phyloP scores from a whole-genome alignment of 345 rosid species.

The Populus davidiana region DNA sequence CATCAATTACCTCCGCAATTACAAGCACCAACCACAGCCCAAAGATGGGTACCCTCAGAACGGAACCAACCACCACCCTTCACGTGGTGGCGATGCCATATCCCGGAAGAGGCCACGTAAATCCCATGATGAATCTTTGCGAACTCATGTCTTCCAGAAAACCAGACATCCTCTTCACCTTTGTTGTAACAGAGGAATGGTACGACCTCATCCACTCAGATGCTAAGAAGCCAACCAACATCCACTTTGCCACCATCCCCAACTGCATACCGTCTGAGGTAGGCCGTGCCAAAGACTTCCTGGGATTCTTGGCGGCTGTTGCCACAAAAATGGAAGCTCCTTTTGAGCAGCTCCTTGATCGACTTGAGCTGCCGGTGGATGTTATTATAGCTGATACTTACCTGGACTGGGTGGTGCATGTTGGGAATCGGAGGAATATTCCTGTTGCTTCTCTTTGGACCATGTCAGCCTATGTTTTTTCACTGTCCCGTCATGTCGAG shows the following conservation, averaged over 20 bases:
- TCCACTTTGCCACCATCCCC: conserved; percentile 18
- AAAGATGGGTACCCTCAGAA: not conserved
- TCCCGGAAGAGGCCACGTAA: conserved; percentile 23
- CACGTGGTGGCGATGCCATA: conserved; percentile 16
- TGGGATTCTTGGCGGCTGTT: conserved; percentile 19
- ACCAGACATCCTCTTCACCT: conserved; percentile 3
- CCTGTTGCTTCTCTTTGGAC: conserved; percentile 29
- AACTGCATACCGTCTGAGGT: conserved; percentile 27
- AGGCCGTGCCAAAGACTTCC: conserved; percentile 16
- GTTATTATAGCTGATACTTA: conserved; percentile 16
- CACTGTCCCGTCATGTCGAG: conserved; percentile 16
- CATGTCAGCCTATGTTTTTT: conserved; percentile 18
- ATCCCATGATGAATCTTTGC: conserved; percentile 19
- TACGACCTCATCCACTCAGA: not conserved
- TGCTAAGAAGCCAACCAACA: not conserved
- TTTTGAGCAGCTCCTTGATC: conserved; percentile 16
- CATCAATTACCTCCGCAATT: too few relatives aligned
- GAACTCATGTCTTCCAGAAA: not conserved
- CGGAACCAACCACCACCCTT: not conserved
- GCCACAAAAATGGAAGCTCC: conserved; percentile 18
- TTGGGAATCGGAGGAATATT: conserved; percentile 18
- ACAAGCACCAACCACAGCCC: too few relatives aligned
- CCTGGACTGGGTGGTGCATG: conserved; percentile 12
- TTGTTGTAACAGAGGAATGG: conserved; percentile 18
- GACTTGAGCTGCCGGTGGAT: not conserved